Conservation (phyloP, 805 yeast species). For the Pichia occidentalis region DNA sequence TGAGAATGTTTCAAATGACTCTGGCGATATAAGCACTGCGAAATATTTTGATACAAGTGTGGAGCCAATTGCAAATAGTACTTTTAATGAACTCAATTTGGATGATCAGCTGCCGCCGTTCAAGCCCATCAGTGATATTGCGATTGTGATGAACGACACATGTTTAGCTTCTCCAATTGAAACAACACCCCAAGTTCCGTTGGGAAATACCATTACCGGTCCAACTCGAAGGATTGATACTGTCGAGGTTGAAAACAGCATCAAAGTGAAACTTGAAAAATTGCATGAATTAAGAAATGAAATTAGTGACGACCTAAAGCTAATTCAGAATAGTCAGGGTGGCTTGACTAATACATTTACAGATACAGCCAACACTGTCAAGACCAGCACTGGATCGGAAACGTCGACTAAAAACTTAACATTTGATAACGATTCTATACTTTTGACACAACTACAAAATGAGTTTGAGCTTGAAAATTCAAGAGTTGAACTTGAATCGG, state of each 20-base stretch:
- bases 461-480: constrained; percentile 21
- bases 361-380: background rate
- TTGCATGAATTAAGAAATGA: background rate
- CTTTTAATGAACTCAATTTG: constrained; percentile 1
- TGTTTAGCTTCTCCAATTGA: too few species aligned
- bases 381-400: background rate
- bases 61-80: constrained; percentile 6
- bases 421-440: constrained; percentile 7
- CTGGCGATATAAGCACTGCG: background rate
- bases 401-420: constrained; percentile 1
- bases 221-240: constrained; percentile 1
- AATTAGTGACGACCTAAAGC: constrained; percentile 3
- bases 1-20: too few species aligned
- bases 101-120: too few species aligned
- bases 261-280: constrained; percentile 6
- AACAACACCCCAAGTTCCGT: background rate
- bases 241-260: constrained; percentile 1
- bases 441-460: constrained; percentile 17
- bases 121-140: too few species aligned
- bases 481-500: constrained; percentile 22
- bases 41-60: background rate
- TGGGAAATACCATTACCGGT: constrained; percentile 4
- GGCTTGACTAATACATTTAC: too few species aligned
- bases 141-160: too few species aligned
- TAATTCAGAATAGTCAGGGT: too few species aligned